Conservation (phyloP, 1,284 basidiomycete species). For the Sporisorium sorghi region DNA sequence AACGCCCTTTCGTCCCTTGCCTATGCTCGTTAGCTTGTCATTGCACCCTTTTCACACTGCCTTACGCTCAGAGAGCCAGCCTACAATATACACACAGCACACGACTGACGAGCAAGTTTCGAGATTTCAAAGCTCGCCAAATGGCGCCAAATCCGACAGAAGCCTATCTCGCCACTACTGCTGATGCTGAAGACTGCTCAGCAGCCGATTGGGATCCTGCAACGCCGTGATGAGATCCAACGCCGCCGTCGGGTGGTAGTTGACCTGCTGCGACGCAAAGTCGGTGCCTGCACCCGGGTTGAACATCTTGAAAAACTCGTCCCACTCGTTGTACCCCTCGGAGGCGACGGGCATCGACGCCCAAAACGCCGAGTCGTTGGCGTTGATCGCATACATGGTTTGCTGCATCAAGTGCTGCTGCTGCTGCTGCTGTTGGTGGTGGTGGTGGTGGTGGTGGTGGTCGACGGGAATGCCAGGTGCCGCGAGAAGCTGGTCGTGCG, state of each 20-base stretch:
- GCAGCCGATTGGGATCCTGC: slow-evolving; percentile 43
- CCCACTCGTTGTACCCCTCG: slow-evolving; percentile 39
- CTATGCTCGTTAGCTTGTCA: neutral
- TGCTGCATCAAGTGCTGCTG: slow-evolving; percentile 21
- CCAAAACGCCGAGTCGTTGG: slow-evolving; percentile 43
- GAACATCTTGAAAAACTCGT: slow-evolving; percentile 41
- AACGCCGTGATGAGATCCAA: slow-evolving; percentile 43
- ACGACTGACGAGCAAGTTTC: neutral
- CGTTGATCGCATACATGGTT: slow-evolving; percentile 26
- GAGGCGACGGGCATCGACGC: slow-evolving; percentile 45
- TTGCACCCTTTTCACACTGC: too few relatives aligned
- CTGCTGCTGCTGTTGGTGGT: slow-evolving; percentile 4
- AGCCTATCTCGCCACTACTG: slow-evolving; percentile 10
- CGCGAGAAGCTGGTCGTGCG: slow-evolving; percentile 13
- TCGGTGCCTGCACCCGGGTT: slow-evolving; percentile 13
- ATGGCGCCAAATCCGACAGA: neutral
- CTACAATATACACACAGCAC: neutral
- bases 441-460: too few relatives aligned
- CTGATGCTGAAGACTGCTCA: slow-evolving; percentile 21
- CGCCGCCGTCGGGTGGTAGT: slow-evolving; percentile 39
- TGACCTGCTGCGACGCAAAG: slow-evolving; percentile 6
- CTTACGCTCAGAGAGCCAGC: neutral
- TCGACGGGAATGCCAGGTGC: neutral
- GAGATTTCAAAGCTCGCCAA: neutral
- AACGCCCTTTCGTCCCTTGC: neutral